Conservation (phyloP, 1,284 basidiomycete species). For the Austroboletus novae-zelandiae region DNA sequence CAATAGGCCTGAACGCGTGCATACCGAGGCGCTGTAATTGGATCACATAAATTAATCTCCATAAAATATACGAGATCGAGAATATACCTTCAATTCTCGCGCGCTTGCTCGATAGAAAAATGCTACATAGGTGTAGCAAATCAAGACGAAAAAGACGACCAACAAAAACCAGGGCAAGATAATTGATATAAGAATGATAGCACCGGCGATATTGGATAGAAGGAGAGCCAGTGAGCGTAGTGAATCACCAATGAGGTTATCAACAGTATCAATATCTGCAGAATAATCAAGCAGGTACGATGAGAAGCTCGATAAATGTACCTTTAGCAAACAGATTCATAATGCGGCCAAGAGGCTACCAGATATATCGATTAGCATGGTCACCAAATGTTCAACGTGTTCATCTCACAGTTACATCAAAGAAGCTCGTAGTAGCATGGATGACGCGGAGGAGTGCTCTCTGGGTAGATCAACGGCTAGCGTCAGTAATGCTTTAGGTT, state of each 20-base stretch:
- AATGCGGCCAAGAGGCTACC: constrained; percentile 83
- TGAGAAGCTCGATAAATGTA: constrained; percentile 14
- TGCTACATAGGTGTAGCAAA: constrained; percentile 65
- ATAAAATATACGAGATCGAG: background rate
- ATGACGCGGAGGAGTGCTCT: constrained; percentile 64
- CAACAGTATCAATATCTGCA: constrained; percentile 84
- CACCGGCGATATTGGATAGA: constrained; percentile 62
- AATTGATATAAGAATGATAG: constrained; percentile 77
- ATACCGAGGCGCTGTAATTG: constrained; percentile 48
- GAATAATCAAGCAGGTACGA: background rate
- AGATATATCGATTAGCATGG: constrained; percentile 1
- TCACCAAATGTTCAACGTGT: background rate
- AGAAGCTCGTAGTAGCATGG: constrained; percentile 84
- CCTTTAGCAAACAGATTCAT: constrained; percentile 81
- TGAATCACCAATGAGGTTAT: constrained; percentile 76
- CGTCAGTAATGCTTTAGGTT: background rate
- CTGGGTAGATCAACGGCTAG: constrained; percentile 3
- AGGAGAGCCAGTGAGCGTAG: constrained; percentile 76
- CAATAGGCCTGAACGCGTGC: constrained; percentile 5
- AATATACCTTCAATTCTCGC: constrained; percentile 76
- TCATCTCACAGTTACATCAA: constrained; percentile 74
- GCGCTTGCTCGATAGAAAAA: constrained; percentile 87
- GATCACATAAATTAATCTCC: background rate
- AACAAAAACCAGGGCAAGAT: constrained; percentile 85
- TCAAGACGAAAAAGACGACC: constrained; percentile 58